Evolutionary conservation across 768 basidiomycete genomes (phyloP).

Genomic region (Termitomyces sp.): DNA sequence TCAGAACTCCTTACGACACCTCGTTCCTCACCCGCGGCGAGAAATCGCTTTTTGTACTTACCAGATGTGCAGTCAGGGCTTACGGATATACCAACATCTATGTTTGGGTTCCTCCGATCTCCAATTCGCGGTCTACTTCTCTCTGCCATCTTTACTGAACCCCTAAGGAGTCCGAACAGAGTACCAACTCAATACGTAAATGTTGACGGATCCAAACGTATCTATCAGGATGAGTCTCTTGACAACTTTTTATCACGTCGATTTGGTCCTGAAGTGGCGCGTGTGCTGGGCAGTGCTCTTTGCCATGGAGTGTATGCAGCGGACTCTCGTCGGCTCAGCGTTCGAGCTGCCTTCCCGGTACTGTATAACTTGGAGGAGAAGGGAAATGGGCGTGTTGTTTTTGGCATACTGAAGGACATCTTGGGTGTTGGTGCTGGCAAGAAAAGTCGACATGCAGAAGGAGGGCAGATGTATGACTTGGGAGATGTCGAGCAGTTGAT

Average conservation of each 20-base stretch:
- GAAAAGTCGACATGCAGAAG: constrained; percentile 10
- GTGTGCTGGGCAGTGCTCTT: constrained; percentile 73
- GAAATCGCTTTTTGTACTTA: constrained; percentile 70
- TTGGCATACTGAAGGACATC: constrained; percentile 44
- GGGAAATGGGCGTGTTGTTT: constrained; percentile 67
- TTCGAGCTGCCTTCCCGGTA: constrained; percentile 73
- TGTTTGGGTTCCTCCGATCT: constrained; percentile 33
- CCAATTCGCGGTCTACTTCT: constrained; percentile 46
- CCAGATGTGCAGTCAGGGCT: constrained; percentile 42
- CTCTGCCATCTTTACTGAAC: constrained; percentile 55
- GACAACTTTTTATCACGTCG: constrained; percentile 73
- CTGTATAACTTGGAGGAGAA: constrained; percentile 68
- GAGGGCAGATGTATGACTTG: constrained; percentile 36
- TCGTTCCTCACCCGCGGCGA: constrained; percentile 67
- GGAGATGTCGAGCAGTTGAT: constrained; percentile 48
- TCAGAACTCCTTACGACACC: constrained; percentile 64
- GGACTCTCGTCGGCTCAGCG: constrained; percentile 70
- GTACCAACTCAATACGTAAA: neutral
- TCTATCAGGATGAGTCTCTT: constrained; percentile 66
- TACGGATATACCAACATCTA: constrained; percentile 42
- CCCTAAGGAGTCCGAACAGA: constrained; percentile 46
- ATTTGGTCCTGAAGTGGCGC: constrained; percentile 71
- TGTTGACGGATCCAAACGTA: neutral
- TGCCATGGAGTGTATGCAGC: constrained; percentile 94
- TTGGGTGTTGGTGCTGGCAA: constrained; percentile 15